Evolutionary conservation across 2,329 filamentous ascomycete species (phyloP).

Genomic region (Colletotrichum phormii): DNA sequence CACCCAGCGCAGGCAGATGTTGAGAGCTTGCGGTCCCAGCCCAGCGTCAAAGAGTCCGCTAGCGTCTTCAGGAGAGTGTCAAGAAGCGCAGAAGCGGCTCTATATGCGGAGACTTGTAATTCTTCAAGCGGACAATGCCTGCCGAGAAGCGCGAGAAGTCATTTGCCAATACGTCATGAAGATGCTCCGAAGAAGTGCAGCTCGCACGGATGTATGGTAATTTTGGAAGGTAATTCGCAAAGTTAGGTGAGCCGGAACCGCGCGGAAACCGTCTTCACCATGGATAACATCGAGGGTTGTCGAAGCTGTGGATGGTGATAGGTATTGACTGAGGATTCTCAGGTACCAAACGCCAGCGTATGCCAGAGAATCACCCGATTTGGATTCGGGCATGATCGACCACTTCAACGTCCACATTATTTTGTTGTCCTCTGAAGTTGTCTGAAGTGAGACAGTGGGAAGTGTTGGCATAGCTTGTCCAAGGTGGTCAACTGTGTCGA

Average conservation of each 20-base stretch:
- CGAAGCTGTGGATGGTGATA: neutral
- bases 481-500: neutral
- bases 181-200: neutral
- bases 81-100: neutral
- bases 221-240: neutral
- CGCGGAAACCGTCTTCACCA: neutral
- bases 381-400: neutral
- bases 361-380: neutral
- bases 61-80: conserved; percentile 23
- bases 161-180: neutral
- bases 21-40: conserved; percentile 10
- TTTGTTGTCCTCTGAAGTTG: neutral
- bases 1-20: conserved; percentile 4
- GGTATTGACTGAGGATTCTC: neutral
- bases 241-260: neutral
- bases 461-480: neutral
- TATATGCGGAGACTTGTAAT: neutral
- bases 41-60: conserved; percentile 23
- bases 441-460: neutral
- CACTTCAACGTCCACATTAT: neutral
- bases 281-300: neutral
- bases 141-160: neutral
- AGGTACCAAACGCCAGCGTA: neutral
- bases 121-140: neutral
- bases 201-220: neutral